These are phyloP conservation scores for Trifolium dubium DNA, from an alignment of 306 rosid genomes.

Conservation along the genomic window DNA sequence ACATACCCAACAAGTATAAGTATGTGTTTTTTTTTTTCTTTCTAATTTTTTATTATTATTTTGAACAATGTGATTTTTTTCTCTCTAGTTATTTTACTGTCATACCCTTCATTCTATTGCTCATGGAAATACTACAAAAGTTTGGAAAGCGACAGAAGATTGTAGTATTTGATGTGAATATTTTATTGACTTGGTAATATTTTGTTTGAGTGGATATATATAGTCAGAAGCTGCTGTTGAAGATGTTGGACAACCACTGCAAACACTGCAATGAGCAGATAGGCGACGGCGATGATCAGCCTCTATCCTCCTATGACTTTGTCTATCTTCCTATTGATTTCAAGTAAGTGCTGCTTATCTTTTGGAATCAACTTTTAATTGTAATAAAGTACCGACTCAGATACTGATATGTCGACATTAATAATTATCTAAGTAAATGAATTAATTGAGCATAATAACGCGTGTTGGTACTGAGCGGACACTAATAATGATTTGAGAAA, in stretches of 20 bases:
- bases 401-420: too few relatives aligned
- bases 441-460: too few relatives aligned
- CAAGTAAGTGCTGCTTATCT: constrained; percentile 47
- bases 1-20: constrained; percentile 99
- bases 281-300: constrained; percentile 56
- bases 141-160: not conserved
- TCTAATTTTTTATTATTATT: not conserved
- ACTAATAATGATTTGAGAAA: too few relatives aligned
- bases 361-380: not conserved
- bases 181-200: not conserved
- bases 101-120: not conserved
- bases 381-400: too few relatives aligned
- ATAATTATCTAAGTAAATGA: too few relatives aligned
- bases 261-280: constrained; percentile 84
- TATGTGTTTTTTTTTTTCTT: constrained; percentile 18
- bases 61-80: not conserved
- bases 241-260: constrained; percentile 97
- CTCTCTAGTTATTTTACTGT: not conserved
- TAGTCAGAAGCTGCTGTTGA: constrained; percentile 88
- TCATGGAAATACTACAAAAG: not conserved
- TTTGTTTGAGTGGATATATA: constrained; percentile 1
- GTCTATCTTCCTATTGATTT: constrained; percentile 97
- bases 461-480: too few relatives aligned
- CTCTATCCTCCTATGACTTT: constrained; percentile 81
- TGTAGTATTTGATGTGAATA: not conserved